These are phyloP conservation scores for Russula sp. DNA, from an alignment of 768 basidiomycete genomes.

Conservation along the genomic window DNA sequence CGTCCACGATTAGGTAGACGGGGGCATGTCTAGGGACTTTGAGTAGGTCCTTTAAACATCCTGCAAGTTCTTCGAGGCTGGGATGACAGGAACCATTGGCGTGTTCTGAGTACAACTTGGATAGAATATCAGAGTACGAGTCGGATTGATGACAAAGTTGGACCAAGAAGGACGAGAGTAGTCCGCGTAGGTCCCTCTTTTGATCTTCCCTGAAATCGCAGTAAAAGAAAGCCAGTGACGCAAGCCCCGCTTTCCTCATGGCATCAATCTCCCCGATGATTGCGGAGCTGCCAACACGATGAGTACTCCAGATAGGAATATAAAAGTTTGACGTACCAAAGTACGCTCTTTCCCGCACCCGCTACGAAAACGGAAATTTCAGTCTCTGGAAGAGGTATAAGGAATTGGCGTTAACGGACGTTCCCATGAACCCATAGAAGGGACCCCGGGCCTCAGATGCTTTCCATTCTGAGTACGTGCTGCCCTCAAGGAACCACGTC, in stretches of 20 bases:
- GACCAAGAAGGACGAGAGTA: not conserved
- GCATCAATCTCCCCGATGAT: not conserved
- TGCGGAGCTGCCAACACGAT: not conserved
- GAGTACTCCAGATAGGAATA: not conserved
- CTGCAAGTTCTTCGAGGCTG: not conserved
- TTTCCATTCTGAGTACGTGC: not conserved
- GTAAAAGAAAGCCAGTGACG: not conserved
- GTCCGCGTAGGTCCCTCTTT: not conserved
- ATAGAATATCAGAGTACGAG: not conserved
- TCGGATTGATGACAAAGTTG: not conserved
- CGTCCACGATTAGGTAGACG: not conserved
- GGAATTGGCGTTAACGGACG: not conserved
- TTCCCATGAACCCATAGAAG: not conserved
- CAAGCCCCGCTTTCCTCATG: not conserved
- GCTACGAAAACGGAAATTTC: not conserved
- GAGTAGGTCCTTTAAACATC: not conserved
- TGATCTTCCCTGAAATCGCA: not conserved
- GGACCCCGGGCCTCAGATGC: not conserved
- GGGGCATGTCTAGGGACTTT: not conserved
- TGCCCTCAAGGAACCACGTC: not conserved
- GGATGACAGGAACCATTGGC: not conserved
- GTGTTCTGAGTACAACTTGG: not conserved
- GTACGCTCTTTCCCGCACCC: not conserved
- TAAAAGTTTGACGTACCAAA: not conserved
- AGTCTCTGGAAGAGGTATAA: not conserved